Conservation (phyloP, 805 yeast species). For the Wickerhamiella brachini region DNA sequence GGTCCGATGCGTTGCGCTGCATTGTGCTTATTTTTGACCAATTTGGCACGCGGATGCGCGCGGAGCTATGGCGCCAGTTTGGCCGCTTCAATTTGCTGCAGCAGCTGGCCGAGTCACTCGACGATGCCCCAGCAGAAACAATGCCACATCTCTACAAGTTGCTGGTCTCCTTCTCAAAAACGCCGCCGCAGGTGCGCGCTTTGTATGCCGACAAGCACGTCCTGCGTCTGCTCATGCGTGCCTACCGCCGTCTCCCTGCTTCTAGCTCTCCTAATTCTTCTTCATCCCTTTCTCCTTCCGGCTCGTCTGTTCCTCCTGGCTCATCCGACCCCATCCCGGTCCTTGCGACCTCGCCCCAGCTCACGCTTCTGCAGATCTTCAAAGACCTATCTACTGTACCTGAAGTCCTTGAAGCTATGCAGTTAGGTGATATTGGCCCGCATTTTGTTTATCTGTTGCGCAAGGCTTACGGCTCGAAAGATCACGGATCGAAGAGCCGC, state of each 20-base stretch:
- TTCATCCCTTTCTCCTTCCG: no score
- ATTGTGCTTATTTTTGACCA: constrained; percentile 11
- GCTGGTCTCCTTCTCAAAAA: constrained; percentile 27
- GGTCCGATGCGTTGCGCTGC: constrained; percentile 1
- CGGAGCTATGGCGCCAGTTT: constrained; percentile 17
- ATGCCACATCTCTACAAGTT: neutral
- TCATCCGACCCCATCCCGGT: no score
- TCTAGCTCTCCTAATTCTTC: no score
- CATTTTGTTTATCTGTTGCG: constrained; percentile 27
- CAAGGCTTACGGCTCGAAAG: constrained; percentile 12
- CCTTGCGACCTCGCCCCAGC: no score
- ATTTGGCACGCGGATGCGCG: constrained; percentile 15
- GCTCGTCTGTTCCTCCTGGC: no score
- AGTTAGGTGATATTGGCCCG: constrained; percentile 29
- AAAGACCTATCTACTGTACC: constrained; percentile 23
- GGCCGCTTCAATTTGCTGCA: constrained; percentile 10
- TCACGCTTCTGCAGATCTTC: constrained; percentile 30
- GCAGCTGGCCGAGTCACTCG: constrained; percentile 8
- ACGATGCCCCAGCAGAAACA: neutral
- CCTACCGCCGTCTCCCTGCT: constrained; percentile 12
- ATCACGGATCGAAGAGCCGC: constrained; percentile 8
- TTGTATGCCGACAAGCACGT: constrained; percentile 17
- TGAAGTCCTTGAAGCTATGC: constrained; percentile 18
- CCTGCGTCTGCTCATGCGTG: constrained; percentile 26
- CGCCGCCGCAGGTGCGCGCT: constrained; percentile 33